These are phyloP conservation scores for Aspergillus novoparasiticus DNA, from an alignment of 2,329 filamentous ascomycete species.

Conservation along the genomic window DNA sequence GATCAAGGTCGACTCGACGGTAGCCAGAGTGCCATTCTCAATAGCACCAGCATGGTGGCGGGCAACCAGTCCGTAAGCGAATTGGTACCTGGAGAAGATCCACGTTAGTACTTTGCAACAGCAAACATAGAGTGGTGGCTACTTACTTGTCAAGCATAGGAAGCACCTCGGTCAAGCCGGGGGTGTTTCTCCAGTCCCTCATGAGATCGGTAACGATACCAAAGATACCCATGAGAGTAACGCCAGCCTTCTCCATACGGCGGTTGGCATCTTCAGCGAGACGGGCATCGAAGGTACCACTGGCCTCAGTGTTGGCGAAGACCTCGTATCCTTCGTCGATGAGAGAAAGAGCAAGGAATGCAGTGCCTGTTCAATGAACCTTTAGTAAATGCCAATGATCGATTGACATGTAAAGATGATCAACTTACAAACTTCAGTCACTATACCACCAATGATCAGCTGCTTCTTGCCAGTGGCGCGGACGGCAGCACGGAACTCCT, in stretches of 20 bases:
- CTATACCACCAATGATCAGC: constrained; percentile 71
- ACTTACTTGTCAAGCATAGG: constrained; percentile 61
- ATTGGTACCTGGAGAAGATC: constrained; percentile 39
- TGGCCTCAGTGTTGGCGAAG: constrained; percentile 72
- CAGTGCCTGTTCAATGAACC: constrained; percentile 51
- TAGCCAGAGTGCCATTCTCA: constrained; percentile 59
- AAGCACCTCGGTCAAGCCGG: constrained; percentile 59
- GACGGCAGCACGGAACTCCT: constrained; percentile 67
- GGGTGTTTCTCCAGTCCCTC: constrained; percentile 67
- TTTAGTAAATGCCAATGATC: not conserved
- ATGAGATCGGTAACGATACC: constrained; percentile 68
- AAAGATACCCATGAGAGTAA: constrained; percentile 58
- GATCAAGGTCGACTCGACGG: constrained; percentile 51
- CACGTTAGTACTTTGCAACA: constrained; percentile 33
- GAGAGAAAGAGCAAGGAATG: constrained; percentile 73
- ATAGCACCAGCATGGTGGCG: constrained; percentile 63
- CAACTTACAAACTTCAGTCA: constrained; percentile 68
- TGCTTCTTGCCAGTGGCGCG: constrained; percentile 67
- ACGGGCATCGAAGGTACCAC: constrained; percentile 61
- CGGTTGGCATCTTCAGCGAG: constrained; percentile 61
- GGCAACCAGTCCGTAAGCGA: constrained; percentile 66
- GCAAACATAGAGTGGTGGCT: not conserved
- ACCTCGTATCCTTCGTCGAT: constrained; percentile 72
- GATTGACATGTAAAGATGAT: not conserved
- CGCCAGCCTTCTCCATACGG: constrained; percentile 68